These are phyloP conservation scores for Fonsecaea multimorphosa DNA, from an alignment of 2,329 filamentous ascomycete genomes.

Conservation along the genomic window DNA sequence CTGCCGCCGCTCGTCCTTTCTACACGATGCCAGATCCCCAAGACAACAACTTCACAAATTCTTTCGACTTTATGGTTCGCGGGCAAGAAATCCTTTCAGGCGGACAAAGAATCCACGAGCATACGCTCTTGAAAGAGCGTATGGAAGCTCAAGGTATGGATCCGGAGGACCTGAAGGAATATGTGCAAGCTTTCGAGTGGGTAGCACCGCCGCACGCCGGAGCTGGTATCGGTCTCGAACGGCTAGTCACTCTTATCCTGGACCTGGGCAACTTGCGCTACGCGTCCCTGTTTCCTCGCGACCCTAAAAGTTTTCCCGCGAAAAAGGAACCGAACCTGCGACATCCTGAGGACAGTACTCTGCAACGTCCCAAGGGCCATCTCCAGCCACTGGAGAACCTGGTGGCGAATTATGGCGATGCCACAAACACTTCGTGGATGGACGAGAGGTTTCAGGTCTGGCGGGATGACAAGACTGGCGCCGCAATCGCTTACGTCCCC, in stretches of 20 bases:
- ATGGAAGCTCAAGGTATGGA: conserved; percentile 73
- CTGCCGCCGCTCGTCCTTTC: conserved; percentile 75
- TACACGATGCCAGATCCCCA: conserved; percentile 78
- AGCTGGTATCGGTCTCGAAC: conserved; percentile 80
- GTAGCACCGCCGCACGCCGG: conserved; percentile 81
- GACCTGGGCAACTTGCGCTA: conserved; percentile 80
- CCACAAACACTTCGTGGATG: conserved; percentile 84
- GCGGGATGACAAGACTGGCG: conserved; percentile 73
- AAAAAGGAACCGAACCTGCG: conserved; percentile 56
- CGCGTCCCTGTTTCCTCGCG: conserved; percentile 77
- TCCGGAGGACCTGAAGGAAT: conserved; percentile 75
- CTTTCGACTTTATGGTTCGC: conserved; percentile 84
- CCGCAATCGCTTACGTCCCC: conserved; percentile 75
- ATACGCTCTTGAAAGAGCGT: conserved; percentile 67
- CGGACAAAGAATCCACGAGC: conserved; percentile 81
- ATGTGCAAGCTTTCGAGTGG: conserved; percentile 77
- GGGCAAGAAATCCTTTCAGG: conserved; percentile 84
- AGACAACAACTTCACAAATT: conserved; percentile 73
- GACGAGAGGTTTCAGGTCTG: conserved; percentile 81
- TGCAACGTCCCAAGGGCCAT: conserved; percentile 57
- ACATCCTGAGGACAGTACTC: conserved; percentile 79
- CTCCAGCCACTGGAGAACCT: conserved; percentile 70
- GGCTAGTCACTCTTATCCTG: conserved; percentile 76
- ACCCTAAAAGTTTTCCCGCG: conserved; percentile 76
- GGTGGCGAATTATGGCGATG: conserved; percentile 86